Conservation (phyloP, 2,329 filamentous ascomycete species). For the Huntiella omanensis region DNA sequence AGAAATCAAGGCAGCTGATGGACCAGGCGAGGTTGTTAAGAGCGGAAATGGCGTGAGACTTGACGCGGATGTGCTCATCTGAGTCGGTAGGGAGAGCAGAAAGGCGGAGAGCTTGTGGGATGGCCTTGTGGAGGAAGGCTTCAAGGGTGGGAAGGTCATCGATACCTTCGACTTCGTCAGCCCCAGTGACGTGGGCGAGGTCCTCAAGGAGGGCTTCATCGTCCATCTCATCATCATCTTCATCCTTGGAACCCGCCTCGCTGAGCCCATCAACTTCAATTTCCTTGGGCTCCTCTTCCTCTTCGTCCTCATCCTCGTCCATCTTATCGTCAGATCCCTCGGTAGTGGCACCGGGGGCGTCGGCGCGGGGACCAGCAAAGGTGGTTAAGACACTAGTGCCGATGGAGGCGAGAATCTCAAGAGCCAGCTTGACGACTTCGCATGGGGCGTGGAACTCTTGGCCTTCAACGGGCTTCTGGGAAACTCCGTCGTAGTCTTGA, state of each 20-base stretch:
- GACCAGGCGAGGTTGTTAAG: slow-evolving; percentile 53
- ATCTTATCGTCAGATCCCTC: slow-evolving; percentile 19
- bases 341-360: slow-evolving; percentile 2
- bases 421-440: slow-evolving; percentile 33
- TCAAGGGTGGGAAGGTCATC: slow-evolving; percentile 36
- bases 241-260: slow-evolving; percentile 19
- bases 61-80: slow-evolving; percentile 27
- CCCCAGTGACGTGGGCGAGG: slow-evolving; percentile 44
- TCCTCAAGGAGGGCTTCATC: slow-evolving; percentile 41
- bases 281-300: slow-evolving; percentile 19
- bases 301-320: slow-evolving; percentile 15
- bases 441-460: slow-evolving; percentile 20
- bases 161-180: slow-evolving; percentile 20
- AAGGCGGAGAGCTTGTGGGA: slow-evolving; percentile 31
- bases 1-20: slow-evolving; percentile 40
- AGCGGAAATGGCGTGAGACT: slow-evolving; percentile 35
- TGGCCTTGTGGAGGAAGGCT: slow-evolving; percentile 24
- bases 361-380: slow-evolving; percentile 16
- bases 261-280: slow-evolving; percentile 19
- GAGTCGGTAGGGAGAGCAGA: slow-evolving; percentile 22
- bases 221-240: slow-evolving; percentile 33
- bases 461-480: slow-evolving; percentile 6
- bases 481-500: slow-evolving; percentile 15
- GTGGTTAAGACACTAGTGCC: slow-evolving; percentile 38
- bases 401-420: slow-evolving; percentile 46